Evolutionary conservation across 768 basidiomycete genomes (phyloP), one percentile per base, ranked within the genome.

Genomic region (Mycena polygramma): DNA sequence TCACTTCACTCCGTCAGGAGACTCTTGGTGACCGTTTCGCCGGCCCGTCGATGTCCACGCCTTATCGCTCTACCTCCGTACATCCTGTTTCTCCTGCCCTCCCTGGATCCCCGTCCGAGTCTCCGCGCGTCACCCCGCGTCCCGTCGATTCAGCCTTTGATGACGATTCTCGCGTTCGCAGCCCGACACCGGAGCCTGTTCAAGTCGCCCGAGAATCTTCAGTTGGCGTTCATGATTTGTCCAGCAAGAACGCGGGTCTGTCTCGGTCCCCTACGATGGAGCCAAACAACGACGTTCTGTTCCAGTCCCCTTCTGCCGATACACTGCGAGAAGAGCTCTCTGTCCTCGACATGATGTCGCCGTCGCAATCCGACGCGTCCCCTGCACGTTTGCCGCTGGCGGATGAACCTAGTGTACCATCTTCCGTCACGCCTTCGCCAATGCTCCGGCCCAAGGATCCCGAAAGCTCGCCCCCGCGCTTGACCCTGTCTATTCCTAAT

Each of bases 381-480:
- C 62, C 69, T 17, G 1, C 11, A 35, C 59, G 53, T 17, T 15
- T 37, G 13, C 48, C 39, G 13, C 22, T n/a, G 6, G 19, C n/a
- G 17, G 54, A 36, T 14, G 22, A 41, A 10, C 5, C 22, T 8
- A 20, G 13, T 37, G 51, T 71, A 13, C 70, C 65, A 4, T 66
- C 65, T 8, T 71, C 70, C 9, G 60, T 58, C 30, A 45, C 65
- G 48, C 70, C 70, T n/a, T 63, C 70, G 5, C 70, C 65, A 7
- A 51, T 67, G 65, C 43, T 57, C 8, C 24, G 8, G 17, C 9
- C 58, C 15, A 60, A 54, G 14, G n/a, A 22, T 6, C 68, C 22
- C 10, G 17, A 14, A 36, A 53, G 43, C 1, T 58, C 70, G 36
- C 65, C 70, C 1, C 70, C 61, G 35, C 54, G 39, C 20, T 36